Evolutionary conservation across 257 asterid species (phyloP).

Genomic region (Solanum piurae): DNA sequence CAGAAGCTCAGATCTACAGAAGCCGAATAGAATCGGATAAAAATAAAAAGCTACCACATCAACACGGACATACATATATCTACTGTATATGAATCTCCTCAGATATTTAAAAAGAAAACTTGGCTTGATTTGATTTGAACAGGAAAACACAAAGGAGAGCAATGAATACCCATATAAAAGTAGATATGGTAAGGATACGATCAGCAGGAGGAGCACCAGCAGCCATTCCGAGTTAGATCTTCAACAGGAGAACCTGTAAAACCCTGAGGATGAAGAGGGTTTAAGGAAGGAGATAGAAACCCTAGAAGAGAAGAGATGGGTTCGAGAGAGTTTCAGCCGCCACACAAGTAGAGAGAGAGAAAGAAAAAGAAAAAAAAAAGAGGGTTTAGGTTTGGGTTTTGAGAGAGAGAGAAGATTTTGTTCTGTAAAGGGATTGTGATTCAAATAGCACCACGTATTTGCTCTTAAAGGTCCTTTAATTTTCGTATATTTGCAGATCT

Average conservation of each 20-base stretch:
- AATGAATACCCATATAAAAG: background rate
- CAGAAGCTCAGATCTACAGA: conserved; percentile 17
- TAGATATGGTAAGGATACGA: conserved; percentile 35
- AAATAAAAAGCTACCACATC: background rate
- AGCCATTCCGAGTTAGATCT: conserved; percentile 28
- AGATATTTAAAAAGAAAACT: background rate
- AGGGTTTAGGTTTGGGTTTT: conserved; percentile 32
- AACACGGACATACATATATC: background rate
- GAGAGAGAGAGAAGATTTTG: conserved; percentile 25
- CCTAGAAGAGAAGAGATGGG: background rate
- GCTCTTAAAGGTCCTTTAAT: conserved; percentile 1
- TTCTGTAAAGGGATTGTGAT: conserved; percentile 18
- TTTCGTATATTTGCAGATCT: conserved; percentile 16
- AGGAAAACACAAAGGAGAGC: background rate
- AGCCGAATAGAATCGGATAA: background rate
- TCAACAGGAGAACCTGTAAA: background rate
- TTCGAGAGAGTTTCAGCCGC: too few species aligned
- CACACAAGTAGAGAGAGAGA: background rate
- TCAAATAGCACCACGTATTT: conserved; percentile 20
- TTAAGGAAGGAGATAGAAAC: background rate
- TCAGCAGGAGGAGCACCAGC: conserved; percentile 43
- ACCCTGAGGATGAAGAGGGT: background rate
- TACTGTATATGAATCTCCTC: background rate
- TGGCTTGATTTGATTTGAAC: background rate
- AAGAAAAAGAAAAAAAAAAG: background rate